These are phyloP conservation scores for Brassica juncea DNA, from an alignment of 345 rosid species.

Conservation along the genomic window DNA sequence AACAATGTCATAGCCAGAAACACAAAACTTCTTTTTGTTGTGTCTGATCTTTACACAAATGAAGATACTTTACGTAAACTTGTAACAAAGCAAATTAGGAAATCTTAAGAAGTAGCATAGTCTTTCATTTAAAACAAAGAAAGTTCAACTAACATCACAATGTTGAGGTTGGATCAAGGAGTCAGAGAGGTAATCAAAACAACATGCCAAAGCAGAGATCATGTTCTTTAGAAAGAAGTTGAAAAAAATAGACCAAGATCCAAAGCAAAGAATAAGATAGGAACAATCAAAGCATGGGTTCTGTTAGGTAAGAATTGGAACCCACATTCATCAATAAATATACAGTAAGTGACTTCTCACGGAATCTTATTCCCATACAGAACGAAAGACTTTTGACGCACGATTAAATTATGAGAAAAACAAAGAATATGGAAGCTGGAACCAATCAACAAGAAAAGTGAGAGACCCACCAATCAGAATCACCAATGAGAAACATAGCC, in stretches of 20 bases:
- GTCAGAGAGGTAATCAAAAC: neutral
- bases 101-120: neutral
- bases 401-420: slow-evolving; percentile 6
- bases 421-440: slow-evolving; percentile 28
- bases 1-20: neutral
- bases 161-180: slow-evolving; percentile 22
- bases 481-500: slow-evolving; percentile 13
- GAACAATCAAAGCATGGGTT: slow-evolving; percentile 19
- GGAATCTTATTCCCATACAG: slow-evolving; percentile 37
- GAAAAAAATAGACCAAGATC: neutral
- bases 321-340: slow-evolving; percentile 18
- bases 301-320: slow-evolving; percentile 19
- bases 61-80: neutral
- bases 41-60: neutral
- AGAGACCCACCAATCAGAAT: slow-evolving; percentile 13
- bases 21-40: neutral
- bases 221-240: neutral
- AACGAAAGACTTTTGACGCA: neutral
- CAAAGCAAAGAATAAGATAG: neutral
- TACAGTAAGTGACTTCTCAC: slow-evolving; percentile 11
- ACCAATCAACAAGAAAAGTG: slow-evolving; percentile 27
- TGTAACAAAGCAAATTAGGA: neutral
- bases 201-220: slow-evolving; percentile 14
- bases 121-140: neutral
- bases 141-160: slow-evolving; percentile 24